A percentile compares a stretch with the other conserved stretches of the same genome.
These are phyloP conservation scores for Macadamia tetraphylla DNA, from an alignment of 164 flowering plant genomes.

Conservation along the genomic window DNA sequence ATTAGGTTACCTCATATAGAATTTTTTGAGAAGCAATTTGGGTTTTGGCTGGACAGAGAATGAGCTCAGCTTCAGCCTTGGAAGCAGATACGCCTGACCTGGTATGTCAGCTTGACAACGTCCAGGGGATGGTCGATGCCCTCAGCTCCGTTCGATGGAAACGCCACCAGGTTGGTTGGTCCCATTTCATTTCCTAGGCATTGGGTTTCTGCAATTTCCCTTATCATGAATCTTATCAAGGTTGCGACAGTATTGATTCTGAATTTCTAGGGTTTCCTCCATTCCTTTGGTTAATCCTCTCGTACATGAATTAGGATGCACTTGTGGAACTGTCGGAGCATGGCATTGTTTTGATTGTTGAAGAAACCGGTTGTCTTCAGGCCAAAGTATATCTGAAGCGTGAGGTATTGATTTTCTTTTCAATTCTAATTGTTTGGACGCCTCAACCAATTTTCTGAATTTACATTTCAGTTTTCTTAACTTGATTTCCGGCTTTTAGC, in stretches of 20 bases:
- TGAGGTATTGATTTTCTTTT: conserved; percentile 39
- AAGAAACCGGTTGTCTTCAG: conserved; percentile 86
- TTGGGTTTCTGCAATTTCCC: conserved; percentile 10
- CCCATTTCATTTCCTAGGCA: background rate
- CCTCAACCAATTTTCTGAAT: background rate
- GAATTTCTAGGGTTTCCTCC: conserved; percentile 10
- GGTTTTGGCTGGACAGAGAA: conserved; percentile 50
- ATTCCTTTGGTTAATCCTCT: background rate
- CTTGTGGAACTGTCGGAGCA: conserved; percentile 84
- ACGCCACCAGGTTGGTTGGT: conserved; percentile 57
- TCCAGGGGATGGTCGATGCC: conserved; percentile 87
- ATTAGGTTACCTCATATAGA: too few relatives aligned
- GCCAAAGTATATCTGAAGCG: conserved; percentile 94
- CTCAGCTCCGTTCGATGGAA: conserved; percentile 93
- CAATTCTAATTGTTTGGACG: background rate
- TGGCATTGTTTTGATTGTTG: conserved; percentile 80
- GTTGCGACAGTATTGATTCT: background rate
- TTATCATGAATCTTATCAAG: too few relatives aligned
- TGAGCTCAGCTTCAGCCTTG: conserved; percentile 45
- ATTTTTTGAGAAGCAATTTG: too few relatives aligned
- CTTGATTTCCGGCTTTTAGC: conserved; percentile 30
- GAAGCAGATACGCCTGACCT: conserved; percentile 55
- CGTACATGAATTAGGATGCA: conserved; percentile 50
- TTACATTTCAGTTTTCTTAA: background rate
- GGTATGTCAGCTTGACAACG: conserved; percentile 75